Evolutionary conservation across 2,329 filamentous ascomycete species (phyloP).

Genomic region (Penicillium janthinellum): DNA sequence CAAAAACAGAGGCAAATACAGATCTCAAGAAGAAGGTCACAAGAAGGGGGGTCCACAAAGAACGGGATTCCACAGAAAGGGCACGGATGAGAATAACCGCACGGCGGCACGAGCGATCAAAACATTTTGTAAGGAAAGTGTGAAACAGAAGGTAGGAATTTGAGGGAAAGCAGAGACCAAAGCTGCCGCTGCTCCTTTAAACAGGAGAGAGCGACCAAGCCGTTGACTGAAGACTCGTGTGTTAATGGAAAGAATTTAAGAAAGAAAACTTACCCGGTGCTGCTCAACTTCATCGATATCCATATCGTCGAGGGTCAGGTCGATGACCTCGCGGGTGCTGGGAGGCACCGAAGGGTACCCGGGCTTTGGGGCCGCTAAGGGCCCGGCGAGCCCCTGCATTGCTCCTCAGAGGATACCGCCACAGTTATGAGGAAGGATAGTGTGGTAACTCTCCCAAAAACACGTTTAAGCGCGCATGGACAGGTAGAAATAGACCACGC

Average conservation of each 20-base stretch:
- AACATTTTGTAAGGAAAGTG: neutral
- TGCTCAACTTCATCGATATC: neutral
- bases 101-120: neutral
- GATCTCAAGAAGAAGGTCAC: neutral
- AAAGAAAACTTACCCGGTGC: neutral
- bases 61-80: neutral
- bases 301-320: slow-evolving; percentile 5
- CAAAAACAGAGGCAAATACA: neutral
- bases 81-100: neutral
- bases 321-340: neutral
- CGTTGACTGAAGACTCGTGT: too few relatives aligned
- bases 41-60: neutral
- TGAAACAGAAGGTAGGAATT: neutral
- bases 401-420: neutral
- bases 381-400: neutral
- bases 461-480: neutral
- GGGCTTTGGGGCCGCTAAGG: neutral
- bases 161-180: neutral
- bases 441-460: neutral
- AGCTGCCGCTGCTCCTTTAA: neutral
- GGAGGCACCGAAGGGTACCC: neutral
- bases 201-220: neutral
- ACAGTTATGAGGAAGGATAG: neutral
- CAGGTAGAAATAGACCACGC: neutral
- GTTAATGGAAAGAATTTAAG: neutral